Evolutionary conservation across 129 eudicot species (phyloP), one percentile per base, ranked within the genome.

Genomic region (Cynara cardunculus): DNA sequence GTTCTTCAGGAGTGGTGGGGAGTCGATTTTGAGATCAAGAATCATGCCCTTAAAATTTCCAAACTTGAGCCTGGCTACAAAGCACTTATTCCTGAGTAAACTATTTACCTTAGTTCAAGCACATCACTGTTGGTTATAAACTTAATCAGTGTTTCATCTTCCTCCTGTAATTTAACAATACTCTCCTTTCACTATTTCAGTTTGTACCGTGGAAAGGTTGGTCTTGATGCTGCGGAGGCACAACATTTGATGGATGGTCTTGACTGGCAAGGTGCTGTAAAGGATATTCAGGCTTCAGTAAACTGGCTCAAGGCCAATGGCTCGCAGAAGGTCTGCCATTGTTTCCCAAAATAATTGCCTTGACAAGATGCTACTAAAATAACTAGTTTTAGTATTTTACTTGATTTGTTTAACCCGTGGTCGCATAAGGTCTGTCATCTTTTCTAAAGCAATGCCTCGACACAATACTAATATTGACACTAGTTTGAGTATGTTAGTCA

Each of bases 1-100:
- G 97, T 94, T 77, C 83, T 94, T 78, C 98, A 94, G 76, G 98
- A 94, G 78, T 92, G 97, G 97, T 94, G 98, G 98, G 98, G 97
- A 66, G 96, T 94, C 72, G 98, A 94, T 79, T 94, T 85, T 74
- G 98, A 94, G 89, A 84, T 94, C 71, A 94, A 94, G 86, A 94
- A 94, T 68, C 94, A 94, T 75, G 97, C 98, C 46, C 62, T 87
- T 71, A 91, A 88, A 76, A 88, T 92, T 49, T 89, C 98, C 3
- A 86, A 90, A 87, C 87, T 94, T 31, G 87, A 82, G 62, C 77
- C 89, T 16, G 98, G 96, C 73, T 92, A 90, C 76, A 87, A 83
- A 81, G 90, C 97, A 35, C 91, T 94, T 73, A 92, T 94, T 74
- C 98, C 97, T 0, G 98, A 94, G 98, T 94, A 94, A 86, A 85